Conservation (phyloP, 78 protist genomes). For the Emiliania huxleyi region DNA sequence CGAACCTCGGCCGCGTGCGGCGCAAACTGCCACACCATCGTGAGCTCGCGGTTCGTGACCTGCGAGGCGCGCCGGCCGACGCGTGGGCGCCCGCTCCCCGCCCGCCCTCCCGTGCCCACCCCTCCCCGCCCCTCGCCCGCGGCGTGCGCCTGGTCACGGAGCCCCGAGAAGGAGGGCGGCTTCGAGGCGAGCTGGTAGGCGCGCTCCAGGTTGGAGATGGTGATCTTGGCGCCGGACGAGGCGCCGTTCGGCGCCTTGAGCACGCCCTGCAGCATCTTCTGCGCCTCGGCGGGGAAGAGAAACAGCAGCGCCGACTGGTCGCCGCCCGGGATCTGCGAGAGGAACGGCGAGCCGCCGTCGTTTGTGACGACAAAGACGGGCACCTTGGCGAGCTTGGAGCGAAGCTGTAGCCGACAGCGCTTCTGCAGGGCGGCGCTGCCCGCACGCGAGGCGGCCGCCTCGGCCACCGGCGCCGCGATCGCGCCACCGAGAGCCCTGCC, state of each 20-base stretch:
- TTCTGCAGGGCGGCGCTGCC: background rate
- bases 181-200: background rate
- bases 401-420: background rate
- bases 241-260: background rate
- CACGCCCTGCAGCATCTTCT: background rate
- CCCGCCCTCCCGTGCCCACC: too few relatives aligned
- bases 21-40: background rate
- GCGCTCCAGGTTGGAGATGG: background rate
- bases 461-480: background rate
- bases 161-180: background rate
- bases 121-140: too few relatives aligned
- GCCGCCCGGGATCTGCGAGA: background rate
- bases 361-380: background rate
- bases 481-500: background rate
- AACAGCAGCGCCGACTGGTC: slow-evolving; percentile 5
- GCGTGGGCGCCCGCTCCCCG: too few relatives aligned
- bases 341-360: background rate
- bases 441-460: background rate
- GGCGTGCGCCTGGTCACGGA: too few relatives aligned
- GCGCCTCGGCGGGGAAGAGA: background rate
- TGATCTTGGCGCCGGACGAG: background rate
- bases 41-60: background rate
- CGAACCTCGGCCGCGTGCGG: background rate
- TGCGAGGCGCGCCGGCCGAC: too few relatives aligned
- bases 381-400: background rate